These are phyloP conservation scores for Sphaceloma murrayae DNA, from an alignment of 2,329 filamentous ascomycete genomes.

Conservation along the genomic window DNA sequence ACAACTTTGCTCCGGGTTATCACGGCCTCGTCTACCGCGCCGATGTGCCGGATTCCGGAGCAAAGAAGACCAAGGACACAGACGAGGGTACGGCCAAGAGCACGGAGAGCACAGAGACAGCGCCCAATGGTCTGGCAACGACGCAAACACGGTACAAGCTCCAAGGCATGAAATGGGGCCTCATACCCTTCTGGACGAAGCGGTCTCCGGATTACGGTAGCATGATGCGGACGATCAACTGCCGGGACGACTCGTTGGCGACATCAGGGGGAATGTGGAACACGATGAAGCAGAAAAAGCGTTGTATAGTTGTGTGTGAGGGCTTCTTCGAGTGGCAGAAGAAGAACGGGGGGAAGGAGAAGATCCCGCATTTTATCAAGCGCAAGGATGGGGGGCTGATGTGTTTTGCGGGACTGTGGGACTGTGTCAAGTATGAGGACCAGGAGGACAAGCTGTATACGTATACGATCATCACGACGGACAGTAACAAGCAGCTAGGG, in stretches of 20 bases:
- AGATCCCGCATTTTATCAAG: conserved; percentile 74
- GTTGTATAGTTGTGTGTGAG: conserved; percentile 79
- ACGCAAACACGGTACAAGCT: conserved; percentile 60
- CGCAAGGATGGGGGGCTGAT: conserved; percentile 73
- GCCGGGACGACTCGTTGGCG: conserved; percentile 74
- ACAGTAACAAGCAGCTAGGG: conserved; percentile 68
- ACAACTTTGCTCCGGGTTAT: conserved; percentile 88
- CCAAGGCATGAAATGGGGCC: conserved; percentile 91
- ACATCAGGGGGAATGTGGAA: conserved; percentile 79
- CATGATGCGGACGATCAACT: conserved; percentile 87
- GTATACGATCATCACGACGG: conserved; percentile 89
- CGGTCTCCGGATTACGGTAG: conserved; percentile 66
- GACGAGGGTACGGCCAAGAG: conserved; percentile 17
- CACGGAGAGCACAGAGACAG: no score
- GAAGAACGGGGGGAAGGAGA: conserved; percentile 64
- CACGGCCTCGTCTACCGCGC: conserved; percentile 79
- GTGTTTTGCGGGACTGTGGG: conserved; percentile 88
- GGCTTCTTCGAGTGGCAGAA: conserved; percentile 97
- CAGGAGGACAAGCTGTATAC: conserved; percentile 66
- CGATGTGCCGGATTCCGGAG: conserved; percentile 54
- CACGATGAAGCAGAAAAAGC: conserved; percentile 78
- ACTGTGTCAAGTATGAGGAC: conserved; percentile 70
- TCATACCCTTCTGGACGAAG: conserved; percentile 91
- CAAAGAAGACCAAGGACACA: conserved; percentile 23
- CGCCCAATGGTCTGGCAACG: conserved; percentile 22